phyloP scores from a whole-genome alignment of 495 filamentous ascomycete genomes.

The Penicillium bovifimosum region DNA sequence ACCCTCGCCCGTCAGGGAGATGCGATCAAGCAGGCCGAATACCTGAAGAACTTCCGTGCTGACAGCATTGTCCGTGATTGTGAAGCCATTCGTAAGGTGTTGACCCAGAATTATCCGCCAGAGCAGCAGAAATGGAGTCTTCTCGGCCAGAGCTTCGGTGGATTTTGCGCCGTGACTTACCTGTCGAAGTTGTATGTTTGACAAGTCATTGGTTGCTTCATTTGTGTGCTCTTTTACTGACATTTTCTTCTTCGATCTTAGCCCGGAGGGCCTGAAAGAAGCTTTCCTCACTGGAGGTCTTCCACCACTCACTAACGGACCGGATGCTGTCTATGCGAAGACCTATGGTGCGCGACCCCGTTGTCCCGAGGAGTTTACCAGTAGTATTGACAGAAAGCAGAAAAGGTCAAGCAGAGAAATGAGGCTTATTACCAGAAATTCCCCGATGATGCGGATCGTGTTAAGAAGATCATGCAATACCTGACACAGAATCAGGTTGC shows the following conservation, averaged over 20 bases:
- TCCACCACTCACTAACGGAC: slow-evolving; percentile 62
- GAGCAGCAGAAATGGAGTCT: slow-evolving; percentile 75
- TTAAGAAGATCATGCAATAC: slow-evolving; percentile 60
- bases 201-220: background rate
- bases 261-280: slow-evolving; percentile 71
- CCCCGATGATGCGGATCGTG: slow-evolving; percentile 69
- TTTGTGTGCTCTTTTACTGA: background rate
- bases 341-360: slow-evolving; percentile 49
- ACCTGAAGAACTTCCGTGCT: slow-evolving; percentile 81
- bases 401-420: slow-evolving; percentile 62
- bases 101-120: slow-evolving; percentile 64
- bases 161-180: slow-evolving; percentile 77
- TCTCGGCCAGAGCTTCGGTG: slow-evolving; percentile 88
- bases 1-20: slow-evolving; percentile 61
- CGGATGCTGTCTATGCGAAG: slow-evolving; percentile 70
- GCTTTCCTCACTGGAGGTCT: slow-evolving; percentile 80
- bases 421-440: slow-evolving; percentile 77
- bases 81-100: slow-evolving; percentile 70
- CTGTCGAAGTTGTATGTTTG: slow-evolving; percentile 62
- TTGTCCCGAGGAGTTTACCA: background rate
- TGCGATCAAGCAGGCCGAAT: slow-evolving; percentile 63
- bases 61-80: slow-evolving; percentile 86
- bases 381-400: slow-evolving; percentile 21
- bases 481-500: slow-evolving; percentile 52
- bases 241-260: slow-evolving; percentile 9